Evolutionary conservation across 768 basidiomycete species (phyloP).

Genomic region (Suillus plorans): DNA sequence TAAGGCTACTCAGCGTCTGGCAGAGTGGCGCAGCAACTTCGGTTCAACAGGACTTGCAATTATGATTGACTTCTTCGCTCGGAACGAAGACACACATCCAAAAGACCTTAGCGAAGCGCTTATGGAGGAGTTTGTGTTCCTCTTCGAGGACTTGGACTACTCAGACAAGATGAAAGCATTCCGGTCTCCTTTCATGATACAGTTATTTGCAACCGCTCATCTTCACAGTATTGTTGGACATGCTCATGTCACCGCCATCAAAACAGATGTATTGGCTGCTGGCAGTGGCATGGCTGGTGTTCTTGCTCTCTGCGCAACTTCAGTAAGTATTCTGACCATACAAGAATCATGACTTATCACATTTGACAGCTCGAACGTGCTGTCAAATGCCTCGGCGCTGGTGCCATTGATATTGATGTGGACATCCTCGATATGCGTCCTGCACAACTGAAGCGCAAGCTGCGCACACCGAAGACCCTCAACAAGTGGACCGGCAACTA

Average conservation of each 20-base stretch:
- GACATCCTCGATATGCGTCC: background rate
- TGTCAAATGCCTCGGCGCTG: too few relatives aligned
- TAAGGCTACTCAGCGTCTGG: background rate
- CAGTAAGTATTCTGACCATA: too few relatives aligned
- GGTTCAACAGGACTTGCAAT: background rate
- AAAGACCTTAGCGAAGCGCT: background rate
- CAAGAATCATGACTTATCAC: too few relatives aligned
- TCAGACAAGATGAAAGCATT: background rate
- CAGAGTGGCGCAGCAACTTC: background rate
- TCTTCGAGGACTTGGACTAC: background rate
- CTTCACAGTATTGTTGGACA: background rate
- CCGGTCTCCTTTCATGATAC: background rate
- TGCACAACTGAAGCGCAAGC: background rate
- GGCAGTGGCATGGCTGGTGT: too few relatives aligned
- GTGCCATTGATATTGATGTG: too few relatives aligned
- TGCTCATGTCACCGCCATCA: background rate
- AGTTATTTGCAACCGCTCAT: background rate
- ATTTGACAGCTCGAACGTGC: too few relatives aligned
- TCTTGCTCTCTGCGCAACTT: too few relatives aligned
- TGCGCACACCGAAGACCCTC: background rate
- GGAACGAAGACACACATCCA: background rate
- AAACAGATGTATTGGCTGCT: too few relatives aligned
- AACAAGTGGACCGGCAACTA: background rate
- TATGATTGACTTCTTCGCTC: background rate
- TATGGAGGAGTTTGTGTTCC: background rate